These are phyloP conservation scores for Auricularia auricula-judae DNA, from an alignment of 768 basidiomycete genomes.

Conservation along the genomic window DNA sequence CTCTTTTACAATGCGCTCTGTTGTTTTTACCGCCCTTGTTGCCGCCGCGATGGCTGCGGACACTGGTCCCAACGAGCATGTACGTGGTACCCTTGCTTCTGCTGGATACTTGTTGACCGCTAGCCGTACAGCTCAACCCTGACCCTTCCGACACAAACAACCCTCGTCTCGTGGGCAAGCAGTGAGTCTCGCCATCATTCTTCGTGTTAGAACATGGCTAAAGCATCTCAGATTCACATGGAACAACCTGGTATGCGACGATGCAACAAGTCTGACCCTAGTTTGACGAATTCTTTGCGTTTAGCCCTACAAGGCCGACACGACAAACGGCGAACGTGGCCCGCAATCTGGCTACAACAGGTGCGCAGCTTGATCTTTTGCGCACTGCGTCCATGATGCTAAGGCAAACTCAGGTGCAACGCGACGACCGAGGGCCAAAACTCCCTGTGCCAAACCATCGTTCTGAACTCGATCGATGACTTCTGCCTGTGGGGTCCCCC, in stretches of 20 bases:
- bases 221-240: background rate
- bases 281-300: background rate
- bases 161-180: background rate
- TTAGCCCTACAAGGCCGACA: constrained; percentile 9
- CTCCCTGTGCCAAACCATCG: constrained; percentile 4
- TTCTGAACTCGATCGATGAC: constrained; percentile 15
- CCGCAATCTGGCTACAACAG: constrained; percentile 4
- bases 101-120: background rate
- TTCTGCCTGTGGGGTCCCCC: constrained; percentile 60
- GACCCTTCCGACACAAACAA: background rate
- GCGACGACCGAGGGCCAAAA: constrained; percentile 2
- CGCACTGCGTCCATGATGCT: too few species aligned
- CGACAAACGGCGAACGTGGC: constrained; percentile 8
- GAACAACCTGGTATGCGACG: background rate
- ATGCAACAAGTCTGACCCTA: background rate
- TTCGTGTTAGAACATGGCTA: background rate
- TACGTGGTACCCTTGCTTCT: too few species aligned
- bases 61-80: too few species aligned
- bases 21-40: background rate
- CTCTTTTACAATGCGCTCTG: background rate
- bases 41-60: background rate
- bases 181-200: background rate
- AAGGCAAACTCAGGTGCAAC: background rate
- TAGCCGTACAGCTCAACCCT: background rate
- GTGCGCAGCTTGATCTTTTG: too few species aligned